phyloP scores from a whole-genome alignment of 345 rosid species.

The Eucalyptus urophylla region DNA sequence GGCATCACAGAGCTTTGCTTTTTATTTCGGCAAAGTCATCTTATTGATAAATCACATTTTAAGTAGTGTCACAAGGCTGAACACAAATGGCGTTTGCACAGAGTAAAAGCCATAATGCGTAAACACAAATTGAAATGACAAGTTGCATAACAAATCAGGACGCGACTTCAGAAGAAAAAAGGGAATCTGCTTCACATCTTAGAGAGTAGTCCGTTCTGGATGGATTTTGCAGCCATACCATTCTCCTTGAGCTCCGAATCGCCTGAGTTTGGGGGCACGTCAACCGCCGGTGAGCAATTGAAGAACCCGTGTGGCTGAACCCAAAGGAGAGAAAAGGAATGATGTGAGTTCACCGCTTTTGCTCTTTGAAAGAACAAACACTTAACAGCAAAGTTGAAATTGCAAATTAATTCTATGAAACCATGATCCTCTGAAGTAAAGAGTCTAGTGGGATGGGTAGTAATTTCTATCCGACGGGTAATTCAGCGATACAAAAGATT shows the following conservation, averaged over 20 bases:
- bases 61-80: background rate
- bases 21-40: background rate
- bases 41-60: background rate
- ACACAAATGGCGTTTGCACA: background rate
- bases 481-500: too few relatives aligned
- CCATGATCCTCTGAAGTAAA: background rate
- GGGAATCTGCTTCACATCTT: conserved; percentile 23
- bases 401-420: background rate
- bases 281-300: conserved; percentile 58
- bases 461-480: background rate
- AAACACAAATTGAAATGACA: background rate
- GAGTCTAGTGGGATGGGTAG: background rate
- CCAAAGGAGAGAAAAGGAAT: background rate
- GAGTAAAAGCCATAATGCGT: background rate
- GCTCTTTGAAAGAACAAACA: background rate
- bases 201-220: conserved; percentile 24
- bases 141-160: background rate
- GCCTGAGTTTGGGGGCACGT: conserved; percentile 42
- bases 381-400: background rate
- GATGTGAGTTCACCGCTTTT: background rate
- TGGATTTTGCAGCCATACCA: conserved; percentile 20
- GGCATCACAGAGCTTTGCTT: background rate
- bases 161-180: background rate
- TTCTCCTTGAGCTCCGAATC: conserved; percentile 39
- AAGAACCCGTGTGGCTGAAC: conserved; percentile 76